Evolutionary conservation across 345 rosid genomes (phyloP).

Genomic region (Rhodamnia rubescens): DNA sequence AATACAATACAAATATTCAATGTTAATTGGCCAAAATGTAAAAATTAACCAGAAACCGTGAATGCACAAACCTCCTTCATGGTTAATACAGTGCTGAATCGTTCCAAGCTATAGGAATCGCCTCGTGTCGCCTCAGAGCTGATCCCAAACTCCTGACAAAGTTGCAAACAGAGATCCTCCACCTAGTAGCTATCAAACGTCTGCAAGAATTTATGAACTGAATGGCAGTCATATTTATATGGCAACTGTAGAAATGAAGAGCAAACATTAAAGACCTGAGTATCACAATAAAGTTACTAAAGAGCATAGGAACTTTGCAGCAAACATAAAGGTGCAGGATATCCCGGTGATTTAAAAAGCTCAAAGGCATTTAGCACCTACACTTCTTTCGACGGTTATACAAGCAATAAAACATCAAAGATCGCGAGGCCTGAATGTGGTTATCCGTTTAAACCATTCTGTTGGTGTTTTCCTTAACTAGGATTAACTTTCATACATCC

Average conservation of each 20-base stretch:
- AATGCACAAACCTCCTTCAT: conserved; percentile 52
- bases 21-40: background rate
- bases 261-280: conserved; percentile 1
- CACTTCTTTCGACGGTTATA: too few relatives aligned
- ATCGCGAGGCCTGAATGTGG: background rate
- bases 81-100: too few relatives aligned
- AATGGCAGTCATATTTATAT: conserved; percentile 68
- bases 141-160: too few relatives aligned
- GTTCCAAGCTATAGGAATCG: too few relatives aligned
- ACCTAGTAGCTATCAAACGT: conserved; percentile 63
- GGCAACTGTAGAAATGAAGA: conserved; percentile 43
- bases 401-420: background rate
- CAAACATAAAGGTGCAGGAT: too few relatives aligned
- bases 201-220: conserved; percentile 39
- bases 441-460: background rate
- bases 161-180: conserved; percentile 70
- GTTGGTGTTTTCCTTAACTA: background rate
- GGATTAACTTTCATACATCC: background rate
- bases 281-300: background rate
- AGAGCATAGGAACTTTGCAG: background rate
- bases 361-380: too few relatives aligned
- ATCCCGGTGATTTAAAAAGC: too few relatives aligned
- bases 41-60: background rate
- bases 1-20: conserved; percentile 7
- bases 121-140: too few relatives aligned